Evolutionary conservation across 306 rosid species (phyloP).

Genomic region (Quercus berberidifolia): DNA sequence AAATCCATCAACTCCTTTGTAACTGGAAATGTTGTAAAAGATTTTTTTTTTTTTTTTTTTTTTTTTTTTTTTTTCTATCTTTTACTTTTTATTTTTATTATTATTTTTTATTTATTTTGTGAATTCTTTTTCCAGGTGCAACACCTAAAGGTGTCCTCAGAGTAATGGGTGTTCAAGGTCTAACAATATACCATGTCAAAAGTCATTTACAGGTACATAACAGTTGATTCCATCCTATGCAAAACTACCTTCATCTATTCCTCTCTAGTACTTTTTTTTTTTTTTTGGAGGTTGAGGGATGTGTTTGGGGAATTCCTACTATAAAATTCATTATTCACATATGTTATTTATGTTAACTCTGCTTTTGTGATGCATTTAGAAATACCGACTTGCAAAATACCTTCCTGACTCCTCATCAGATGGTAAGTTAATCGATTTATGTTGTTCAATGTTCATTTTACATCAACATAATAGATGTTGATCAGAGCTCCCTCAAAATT

Average conservation of each 20-base stretch:
- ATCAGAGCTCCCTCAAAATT: conserved; percentile 4
- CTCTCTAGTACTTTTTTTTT: not conserved
- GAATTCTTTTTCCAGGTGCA: conserved; percentile 57
- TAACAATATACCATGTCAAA: conserved; percentile 95
- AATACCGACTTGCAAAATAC: conserved; percentile 96
- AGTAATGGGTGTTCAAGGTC: conserved; percentile 97
- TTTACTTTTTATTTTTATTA: not conserved
- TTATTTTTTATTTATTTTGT: not conserved
- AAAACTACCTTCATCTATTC: not conserved
- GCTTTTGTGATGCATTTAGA: conserved; percentile 52
- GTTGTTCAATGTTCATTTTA: conserved; percentile 7
- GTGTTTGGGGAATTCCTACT: conserved; percentile 2
- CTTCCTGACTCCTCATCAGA: conserved; percentile 80
- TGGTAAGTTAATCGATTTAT: conserved; percentile 56
- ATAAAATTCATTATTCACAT: conserved; percentile 1
- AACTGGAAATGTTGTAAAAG: conserved; percentile 11
- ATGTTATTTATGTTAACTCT: conserved; percentile 18
- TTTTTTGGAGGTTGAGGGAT: conserved; percentile 5
- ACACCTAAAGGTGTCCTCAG: conserved; percentile 98
- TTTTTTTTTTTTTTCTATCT: not conserved
- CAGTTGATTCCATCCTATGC: not conserved
- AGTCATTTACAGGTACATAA: conserved; percentile 87
- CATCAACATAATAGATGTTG: not conserved
- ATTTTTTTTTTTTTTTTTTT: not conserved
- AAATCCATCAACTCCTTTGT: conserved; percentile 7